Evolutionary conservation across 192 early-diverging fungal species (phyloP).

Genomic region (Backusella tuberculispora): DNA sequence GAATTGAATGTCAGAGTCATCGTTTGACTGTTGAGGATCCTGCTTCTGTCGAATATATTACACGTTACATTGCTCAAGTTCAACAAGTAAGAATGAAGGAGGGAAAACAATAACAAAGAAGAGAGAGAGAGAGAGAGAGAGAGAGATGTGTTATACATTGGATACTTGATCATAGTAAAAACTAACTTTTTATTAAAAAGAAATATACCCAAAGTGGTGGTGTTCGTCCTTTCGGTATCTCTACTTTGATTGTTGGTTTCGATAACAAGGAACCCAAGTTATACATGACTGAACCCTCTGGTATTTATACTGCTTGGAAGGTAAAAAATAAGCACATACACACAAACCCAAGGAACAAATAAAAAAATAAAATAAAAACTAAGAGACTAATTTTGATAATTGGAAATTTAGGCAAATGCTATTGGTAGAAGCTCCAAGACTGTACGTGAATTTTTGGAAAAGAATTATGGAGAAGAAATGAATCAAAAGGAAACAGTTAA

Average conservation of each 20-base stretch:
- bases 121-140: background rate
- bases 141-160: background rate
- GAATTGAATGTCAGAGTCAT: conserved; percentile 98
- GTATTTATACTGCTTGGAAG: conserved; percentile 99
- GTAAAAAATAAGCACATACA: conserved; percentile 34
- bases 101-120: background rate
- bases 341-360: background rate
- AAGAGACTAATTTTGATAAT: background rate
- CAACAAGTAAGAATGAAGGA: conserved; percentile 76
- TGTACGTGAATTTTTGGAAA: conserved; percentile 97
- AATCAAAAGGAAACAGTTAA: conserved; percentile 82
- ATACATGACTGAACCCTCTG: conserved; percentile 98
- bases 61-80: conserved; percentile 92
- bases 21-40: conserved; percentile 97
- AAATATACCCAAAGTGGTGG: conserved; percentile 99
- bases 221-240: conserved; percentile 98
- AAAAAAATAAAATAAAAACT: conserved; percentile 51
- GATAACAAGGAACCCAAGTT: conserved; percentile 86
- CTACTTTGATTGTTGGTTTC: conserved; percentile 94
- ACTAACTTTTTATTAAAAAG: conserved; percentile 39
- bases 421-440: conserved; percentile 97
- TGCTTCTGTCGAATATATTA: conserved; percentile 97
- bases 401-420: conserved; percentile 76
- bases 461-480: conserved; percentile 93
- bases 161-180: background rate